These are phyloP conservation scores for Cystoderma amianthinum DNA, from an alignment of 768 basidiomycete genomes.

Conservation along the genomic window DNA sequence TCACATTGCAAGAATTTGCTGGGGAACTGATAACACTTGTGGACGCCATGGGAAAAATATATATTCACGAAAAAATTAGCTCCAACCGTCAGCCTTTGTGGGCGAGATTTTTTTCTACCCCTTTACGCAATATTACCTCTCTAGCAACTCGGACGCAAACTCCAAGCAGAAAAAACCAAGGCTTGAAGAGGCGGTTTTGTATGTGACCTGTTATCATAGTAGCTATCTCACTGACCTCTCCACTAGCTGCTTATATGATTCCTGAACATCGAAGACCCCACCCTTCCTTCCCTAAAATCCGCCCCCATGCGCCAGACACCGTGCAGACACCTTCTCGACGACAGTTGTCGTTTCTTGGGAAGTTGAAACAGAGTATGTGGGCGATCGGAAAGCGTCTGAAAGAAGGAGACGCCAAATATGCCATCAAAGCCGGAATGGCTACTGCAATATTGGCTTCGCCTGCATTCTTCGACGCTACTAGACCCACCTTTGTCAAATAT, in stretches of 20 bases:
- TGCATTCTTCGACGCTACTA: slow-evolving; percentile 77
- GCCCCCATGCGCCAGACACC: slow-evolving; percentile 80
- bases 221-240: slow-evolving; percentile 1
- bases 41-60: slow-evolving; percentile 79
- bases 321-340: slow-evolving; percentile 67
- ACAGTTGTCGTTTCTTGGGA: slow-evolving; percentile 53
- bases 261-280: slow-evolving; percentile 39
- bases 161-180: slow-evolving; percentile 1
- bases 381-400: slow-evolving; percentile 52
- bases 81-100: slow-evolving; percentile 15
- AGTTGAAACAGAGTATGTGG: slow-evolving; percentile 70
- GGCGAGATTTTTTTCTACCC: slow-evolving; percentile 2
- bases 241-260: slow-evolving; percentile 46
- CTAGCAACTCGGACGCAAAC: too few species aligned
- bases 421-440: slow-evolving; percentile 82
- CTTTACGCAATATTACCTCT: not conserved
- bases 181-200: slow-evolving; percentile 33
- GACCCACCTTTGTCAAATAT: slow-evolving; percentile 74
- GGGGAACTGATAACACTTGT: slow-evolving; percentile 75
- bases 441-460: slow-evolving; percentile 79
- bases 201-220: slow-evolving; percentile 11
- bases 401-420: slow-evolving; percentile 79
- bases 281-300: slow-evolving; percentile 74
- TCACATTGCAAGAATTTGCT: slow-evolving; percentile 92
- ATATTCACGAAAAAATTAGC: slow-evolving; percentile 57